Conservation (phyloP, 176 grass and related monocot genomes). For the Aegilops bicornis region DNA sequence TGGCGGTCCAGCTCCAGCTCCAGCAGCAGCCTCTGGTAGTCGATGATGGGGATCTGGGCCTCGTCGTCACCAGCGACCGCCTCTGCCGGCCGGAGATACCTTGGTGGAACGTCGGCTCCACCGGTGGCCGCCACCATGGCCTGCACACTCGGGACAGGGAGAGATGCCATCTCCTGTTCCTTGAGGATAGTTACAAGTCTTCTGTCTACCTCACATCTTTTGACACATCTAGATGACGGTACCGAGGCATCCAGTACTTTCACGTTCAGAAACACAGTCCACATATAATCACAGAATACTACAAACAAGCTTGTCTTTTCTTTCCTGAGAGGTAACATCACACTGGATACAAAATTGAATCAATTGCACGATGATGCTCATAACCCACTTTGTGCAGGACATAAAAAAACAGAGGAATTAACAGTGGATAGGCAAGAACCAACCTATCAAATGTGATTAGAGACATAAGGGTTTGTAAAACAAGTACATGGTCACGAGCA, state of each 20-base stretch:
- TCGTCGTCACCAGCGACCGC: neutral
- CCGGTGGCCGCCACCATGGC: neutral
- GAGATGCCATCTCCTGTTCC: conserved; percentile 23
- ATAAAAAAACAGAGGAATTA: neutral
- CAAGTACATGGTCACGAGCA: neutral
- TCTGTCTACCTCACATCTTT: neutral
- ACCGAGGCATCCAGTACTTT: neutral
- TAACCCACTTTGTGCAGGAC: neutral
- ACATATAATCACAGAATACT: neutral
- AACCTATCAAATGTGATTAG: neutral
- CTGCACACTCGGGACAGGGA: conserved; percentile 45
- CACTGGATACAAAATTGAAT: neutral
- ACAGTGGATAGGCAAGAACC: neutral
- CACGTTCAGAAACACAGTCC: neutral
- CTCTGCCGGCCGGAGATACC: conserved; percentile 28
- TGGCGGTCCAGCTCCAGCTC: neutral
- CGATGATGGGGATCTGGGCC: conserved; percentile 22
- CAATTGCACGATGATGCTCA: neutral
- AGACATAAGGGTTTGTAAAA: neutral
- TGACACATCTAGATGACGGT: neutral
- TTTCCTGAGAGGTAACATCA: neutral
- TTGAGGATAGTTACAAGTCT: neutral
- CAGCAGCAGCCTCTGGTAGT: conserved; percentile 19
- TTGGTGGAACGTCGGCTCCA: neutral
- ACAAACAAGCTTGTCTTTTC: neutral